phyloP scores from a whole-genome alignment of 2,329 filamentous ascomycete genomes.

The Pezicula carpinea region DNA sequence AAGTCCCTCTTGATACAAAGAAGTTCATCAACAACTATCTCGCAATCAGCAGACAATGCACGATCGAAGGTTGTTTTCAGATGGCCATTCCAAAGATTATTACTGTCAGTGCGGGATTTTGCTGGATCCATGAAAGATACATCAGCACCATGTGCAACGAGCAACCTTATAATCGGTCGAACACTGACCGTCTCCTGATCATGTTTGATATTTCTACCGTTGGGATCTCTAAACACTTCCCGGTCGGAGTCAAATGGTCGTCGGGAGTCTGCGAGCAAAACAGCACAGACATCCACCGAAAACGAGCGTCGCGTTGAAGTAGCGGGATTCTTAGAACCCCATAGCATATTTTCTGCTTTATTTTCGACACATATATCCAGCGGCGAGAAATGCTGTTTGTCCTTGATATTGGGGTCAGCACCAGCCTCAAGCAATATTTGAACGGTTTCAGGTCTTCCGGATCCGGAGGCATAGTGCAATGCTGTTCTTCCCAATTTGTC shows the following conservation, averaged over 20 bases:
- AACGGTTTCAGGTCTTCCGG: slow-evolving; percentile 14
- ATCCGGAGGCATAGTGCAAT: slow-evolving; percentile 16
- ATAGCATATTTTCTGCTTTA: slow-evolving; percentile 7
- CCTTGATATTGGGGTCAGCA: slow-evolving; percentile 8
- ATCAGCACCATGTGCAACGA: slow-evolving; percentile 10
- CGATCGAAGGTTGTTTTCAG: background rate
- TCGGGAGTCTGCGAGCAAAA: background rate
- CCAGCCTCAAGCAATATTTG: slow-evolving; percentile 9
- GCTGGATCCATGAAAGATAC: slow-evolving; percentile 5
- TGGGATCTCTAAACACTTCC: too few species aligned
- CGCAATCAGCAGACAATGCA: slow-evolving; percentile 6
- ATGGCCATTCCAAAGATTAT: background rate
- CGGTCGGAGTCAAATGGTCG: slow-evolving; percentile 3
- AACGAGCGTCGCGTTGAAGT: background rate
- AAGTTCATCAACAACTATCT: slow-evolving; percentile 10
- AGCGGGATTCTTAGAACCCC: background rate
- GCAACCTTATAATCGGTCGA: slow-evolving; percentile 8
- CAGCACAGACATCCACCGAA: background rate
- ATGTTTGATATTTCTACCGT: background rate
- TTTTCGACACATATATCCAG: slow-evolving; percentile 5
- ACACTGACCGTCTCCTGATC: slow-evolving; percentile 5
- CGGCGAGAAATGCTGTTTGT: slow-evolving; percentile 5
- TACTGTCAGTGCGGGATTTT: background rate
- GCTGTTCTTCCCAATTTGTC: slow-evolving; percentile 10
- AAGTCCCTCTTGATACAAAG: background rate